Base-by-base conservation (phyloP, 164 flowering plant species). In the Paratinospora sagittata region DNA sequence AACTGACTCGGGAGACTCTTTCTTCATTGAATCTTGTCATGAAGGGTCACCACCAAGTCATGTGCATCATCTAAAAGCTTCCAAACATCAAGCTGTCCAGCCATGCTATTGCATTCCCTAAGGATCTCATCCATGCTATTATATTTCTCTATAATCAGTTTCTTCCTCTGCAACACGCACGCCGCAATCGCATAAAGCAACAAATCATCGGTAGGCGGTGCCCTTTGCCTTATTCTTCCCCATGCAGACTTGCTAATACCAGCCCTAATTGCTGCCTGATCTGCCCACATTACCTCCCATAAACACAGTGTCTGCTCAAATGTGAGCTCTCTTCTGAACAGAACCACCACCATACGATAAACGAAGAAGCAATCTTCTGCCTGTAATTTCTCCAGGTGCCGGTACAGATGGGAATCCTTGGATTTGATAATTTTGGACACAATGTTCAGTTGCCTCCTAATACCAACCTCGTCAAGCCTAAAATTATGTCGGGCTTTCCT, bases 261-360 rank as follows among this genome's bases (percentile, higher is more conserved):
- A 8, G 94, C 96, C 72, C 98, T 84, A 27, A 88, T 83, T 3
- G 98, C 98, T 7, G 93, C 93, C 75, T 90, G 97, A 74, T 95
- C 97, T 9, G 98, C 97, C 98, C 98, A 95, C 85, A 95, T 88
- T 16, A 95, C 97, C 76, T 95, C 97, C 98, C 98, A 95, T 4
- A 95, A 82, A 72, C 97, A 92, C 24, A 88, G 39, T 0, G 97
- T 92, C 81, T 92, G 97, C 80, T 95, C 97, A 45, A 87, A 90
- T 11, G 81, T 81, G 55, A 95, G 78, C 73, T 95, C 98, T 77
- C 98, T 85, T 74, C 98, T 83, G 64, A 95, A 92, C 19, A 95
- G 81, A n/a, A 95, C 98, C 45, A 95, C 89, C 76, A 95, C 98
- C 98, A 95, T 95, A 66, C 98, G 81, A 78, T 95, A 95, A 37